These are phyloP conservation scores for Raddia distichophylla DNA, from an alignment of 176 grass and related monocot species.

Conservation along the genomic window DNA sequence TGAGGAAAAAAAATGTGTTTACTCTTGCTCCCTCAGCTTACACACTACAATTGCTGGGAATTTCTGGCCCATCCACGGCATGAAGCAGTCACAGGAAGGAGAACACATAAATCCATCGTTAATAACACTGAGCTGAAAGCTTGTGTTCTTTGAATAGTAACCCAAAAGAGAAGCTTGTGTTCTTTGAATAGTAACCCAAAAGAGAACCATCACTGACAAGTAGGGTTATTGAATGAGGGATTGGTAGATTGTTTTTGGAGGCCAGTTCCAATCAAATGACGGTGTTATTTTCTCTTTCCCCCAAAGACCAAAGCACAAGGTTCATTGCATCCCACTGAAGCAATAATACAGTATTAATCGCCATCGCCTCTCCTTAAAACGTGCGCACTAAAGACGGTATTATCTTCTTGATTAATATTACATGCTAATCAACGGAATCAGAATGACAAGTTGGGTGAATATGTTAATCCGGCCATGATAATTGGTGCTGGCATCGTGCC, in stretches of 20 bases:
- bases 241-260: conserved; percentile 4
- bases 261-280: neutral
- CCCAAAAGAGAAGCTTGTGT: neutral
- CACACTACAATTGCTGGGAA: neutral
- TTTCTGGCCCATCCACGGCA: neutral
- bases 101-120: neutral
- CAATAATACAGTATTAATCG: neutral
- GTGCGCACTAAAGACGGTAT: neutral
- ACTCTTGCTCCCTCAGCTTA: neutral
- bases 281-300: neutral
- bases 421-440: neutral
- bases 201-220: neutral
- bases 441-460: conserved; percentile 19
- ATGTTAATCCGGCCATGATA: conserved; percentile 3
- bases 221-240: neutral
- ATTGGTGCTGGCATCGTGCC: conserved; percentile 11
- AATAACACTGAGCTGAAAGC: neutral
- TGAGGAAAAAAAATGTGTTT: neutral
- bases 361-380: conserved; percentile 12
- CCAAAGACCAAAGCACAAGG: neutral
- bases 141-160: neutral
- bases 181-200: neutral
- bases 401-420: conserved; percentile 2
- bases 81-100: neutral
- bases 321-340: conserved; percentile 17